A percentile compares a stretch with the other conserved stretches of the same genome.
phyloP scores from a whole-genome alignment of 139 green algal genomes.

The Chlamydomonas sp. region DNA sequence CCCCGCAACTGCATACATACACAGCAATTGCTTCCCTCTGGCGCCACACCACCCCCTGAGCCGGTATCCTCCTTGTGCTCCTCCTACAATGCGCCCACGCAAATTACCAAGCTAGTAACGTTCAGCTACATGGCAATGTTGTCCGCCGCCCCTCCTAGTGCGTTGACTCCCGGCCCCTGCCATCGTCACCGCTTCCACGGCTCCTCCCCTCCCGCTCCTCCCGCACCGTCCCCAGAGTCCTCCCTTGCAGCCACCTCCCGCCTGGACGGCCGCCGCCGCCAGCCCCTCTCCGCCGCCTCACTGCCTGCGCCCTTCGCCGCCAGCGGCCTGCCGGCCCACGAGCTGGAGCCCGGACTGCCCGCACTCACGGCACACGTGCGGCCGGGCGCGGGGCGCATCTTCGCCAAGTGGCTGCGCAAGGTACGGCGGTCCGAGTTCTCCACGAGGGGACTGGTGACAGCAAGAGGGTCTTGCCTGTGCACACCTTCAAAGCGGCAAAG shows the following conservation, averaged over 20 bases:
- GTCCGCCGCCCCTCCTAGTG: neutral
- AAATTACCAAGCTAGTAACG: too few relatives aligned
- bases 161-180: neutral
- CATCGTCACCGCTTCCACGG: neutral
- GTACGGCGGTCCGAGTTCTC: too few relatives aligned
- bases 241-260: neutral
- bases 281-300: neutral
- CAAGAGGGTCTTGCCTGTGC: too few relatives aligned
- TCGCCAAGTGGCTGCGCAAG: constrained; percentile 35
- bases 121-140: too few relatives aligned
- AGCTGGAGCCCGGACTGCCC: constrained; percentile 23
- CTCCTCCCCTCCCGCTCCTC: neutral
- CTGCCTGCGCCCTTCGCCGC: neutral
- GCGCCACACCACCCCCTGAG: too few relatives aligned
- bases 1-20: too few relatives aligned
- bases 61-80: too few relatives aligned
- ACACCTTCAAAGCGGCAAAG: too few relatives aligned
- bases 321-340: constrained; percentile 7
- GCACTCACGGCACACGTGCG: constrained; percentile 24
- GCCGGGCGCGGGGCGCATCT: neutral
- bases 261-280: constrained; percentile 21
- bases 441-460: too few relatives aligned
- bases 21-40: too few relatives aligned
- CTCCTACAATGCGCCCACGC: too few relatives aligned
- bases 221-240: neutral